Percentiles rank a stretch among this genome's conserved stretches.
phyloP scores from a whole-genome alignment of 306 rosid genomes.

The Psophocarpus tetragonolobus region DNA sequence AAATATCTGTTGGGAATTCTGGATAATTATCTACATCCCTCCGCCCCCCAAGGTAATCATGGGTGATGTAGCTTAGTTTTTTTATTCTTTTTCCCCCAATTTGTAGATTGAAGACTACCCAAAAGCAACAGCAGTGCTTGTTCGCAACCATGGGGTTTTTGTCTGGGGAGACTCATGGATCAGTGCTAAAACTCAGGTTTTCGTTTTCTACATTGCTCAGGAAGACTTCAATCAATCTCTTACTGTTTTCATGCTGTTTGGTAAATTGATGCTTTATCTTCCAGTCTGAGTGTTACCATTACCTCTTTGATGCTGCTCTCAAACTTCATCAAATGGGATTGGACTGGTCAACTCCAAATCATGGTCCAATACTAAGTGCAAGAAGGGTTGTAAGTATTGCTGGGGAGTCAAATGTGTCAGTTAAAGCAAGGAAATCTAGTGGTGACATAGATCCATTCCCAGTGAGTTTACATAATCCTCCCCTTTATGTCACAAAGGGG shows the following conservation, averaged over 20 bases:
- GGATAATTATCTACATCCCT: not conserved
- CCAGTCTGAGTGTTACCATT: conserved; percentile 87
- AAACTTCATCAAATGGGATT: conserved; percentile 85
- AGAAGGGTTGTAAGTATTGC: conserved; percentile 50
- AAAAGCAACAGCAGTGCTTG: conserved; percentile 95
- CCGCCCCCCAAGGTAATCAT: not conserved
- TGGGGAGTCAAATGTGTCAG: conserved; percentile 46
- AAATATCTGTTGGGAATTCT: conserved; percentile 5
- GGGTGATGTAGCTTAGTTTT: not conserved
- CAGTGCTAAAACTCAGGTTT: conserved; percentile 92
- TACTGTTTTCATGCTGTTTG: conserved; percentile 5
- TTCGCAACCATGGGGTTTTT: conserved; percentile 95
- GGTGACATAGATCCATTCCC: conserved; percentile 43
- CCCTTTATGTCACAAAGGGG: conserved; percentile 6
- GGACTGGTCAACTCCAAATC: conserved; percentile 80
- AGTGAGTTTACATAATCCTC: conserved; percentile 49
- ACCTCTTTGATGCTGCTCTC: conserved; percentile 93
- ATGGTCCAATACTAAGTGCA: conserved; percentile 64
- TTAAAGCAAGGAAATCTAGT: conserved; percentile 59
- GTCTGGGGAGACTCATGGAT: conserved; percentile 99
- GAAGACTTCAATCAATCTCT: conserved; percentile 6
- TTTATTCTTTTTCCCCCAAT: conserved; percentile 26
- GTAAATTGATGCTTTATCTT: conserved; percentile 36
- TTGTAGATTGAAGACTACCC: conserved; percentile 89
- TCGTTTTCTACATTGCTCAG: conserved; percentile 30